phyloP scores from a whole-genome alignment of 345 rosid species.

The Citrus inodora region DNA sequence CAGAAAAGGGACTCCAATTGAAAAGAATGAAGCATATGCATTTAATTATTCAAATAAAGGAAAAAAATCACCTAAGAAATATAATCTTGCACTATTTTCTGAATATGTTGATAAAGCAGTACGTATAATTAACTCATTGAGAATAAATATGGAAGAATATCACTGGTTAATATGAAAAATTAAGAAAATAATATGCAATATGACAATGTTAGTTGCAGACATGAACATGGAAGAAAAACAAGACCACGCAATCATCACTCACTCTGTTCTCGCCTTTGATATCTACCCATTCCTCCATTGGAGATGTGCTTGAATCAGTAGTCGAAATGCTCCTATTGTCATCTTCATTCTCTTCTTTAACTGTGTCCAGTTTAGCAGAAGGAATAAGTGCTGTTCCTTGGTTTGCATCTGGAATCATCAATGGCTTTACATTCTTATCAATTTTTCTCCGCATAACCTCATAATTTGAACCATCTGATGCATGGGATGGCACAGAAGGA shows the following conservation, averaged over 20 bases:
- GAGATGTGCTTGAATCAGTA: constrained; percentile 40
- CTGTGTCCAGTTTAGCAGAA: constrained; percentile 39
- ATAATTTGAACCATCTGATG: constrained; percentile 33
- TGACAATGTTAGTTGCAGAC: background rate
- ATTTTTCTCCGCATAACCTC: constrained; percentile 34
- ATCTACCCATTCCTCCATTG: constrained; percentile 32
- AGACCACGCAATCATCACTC: constrained; percentile 17
- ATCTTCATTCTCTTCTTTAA: constrained; percentile 55
- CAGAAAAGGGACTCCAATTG: background rate
- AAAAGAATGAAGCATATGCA: background rate
- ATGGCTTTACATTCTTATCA: constrained; percentile 44
- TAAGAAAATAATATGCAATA: background rate
- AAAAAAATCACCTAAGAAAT: background rate
- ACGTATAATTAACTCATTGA: background rate
- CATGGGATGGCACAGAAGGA: constrained; percentile 44
- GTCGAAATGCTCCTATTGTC: constrained; percentile 46
- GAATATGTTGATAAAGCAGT: background rate
- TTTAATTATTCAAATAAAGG: background rate
- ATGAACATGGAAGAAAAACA: constrained; percentile 1
- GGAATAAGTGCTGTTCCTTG: constrained; percentile 38
- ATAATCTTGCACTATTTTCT: background rate
- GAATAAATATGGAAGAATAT: background rate
- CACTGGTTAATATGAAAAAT: background rate
- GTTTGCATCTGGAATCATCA: constrained; percentile 34
- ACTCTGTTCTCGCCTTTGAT: constrained; percentile 47